Percentiles rank a stretch among this genome's conserved stretches.
These are phyloP conservation scores for Beauveria pseudobassiana DNA, from an alignment of 2,329 filamentous ascomycete genomes.

Conservation along the genomic window DNA sequence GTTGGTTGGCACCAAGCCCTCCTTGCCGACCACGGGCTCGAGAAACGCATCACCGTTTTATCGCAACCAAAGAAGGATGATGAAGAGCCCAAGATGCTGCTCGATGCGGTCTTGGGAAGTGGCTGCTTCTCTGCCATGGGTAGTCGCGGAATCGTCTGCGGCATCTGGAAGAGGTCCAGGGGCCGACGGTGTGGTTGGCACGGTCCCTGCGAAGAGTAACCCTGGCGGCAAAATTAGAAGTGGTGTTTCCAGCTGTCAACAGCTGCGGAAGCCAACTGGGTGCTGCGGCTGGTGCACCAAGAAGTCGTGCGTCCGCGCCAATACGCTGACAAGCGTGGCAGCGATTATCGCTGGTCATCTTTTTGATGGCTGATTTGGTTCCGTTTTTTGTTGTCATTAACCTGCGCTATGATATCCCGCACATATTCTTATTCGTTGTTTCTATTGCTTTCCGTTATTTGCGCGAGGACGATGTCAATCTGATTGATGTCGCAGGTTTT, in stretches of 20 bases:
- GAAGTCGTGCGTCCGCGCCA: constrained; percentile 42
- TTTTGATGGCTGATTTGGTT: background rate
- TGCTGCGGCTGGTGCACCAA: constrained; percentile 48
- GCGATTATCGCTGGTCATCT: background rate
- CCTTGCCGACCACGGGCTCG: constrained; percentile 55
- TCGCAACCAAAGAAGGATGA: constrained; percentile 58
- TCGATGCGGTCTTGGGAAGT: constrained; percentile 80
- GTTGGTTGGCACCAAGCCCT: constrained; percentile 52
- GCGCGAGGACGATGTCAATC: background rate
- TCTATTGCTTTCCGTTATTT: background rate
- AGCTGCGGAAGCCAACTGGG: constrained; percentile 46
- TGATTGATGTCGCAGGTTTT: background rate
- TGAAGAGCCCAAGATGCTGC: constrained; percentile 52
- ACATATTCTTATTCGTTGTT: background rate
- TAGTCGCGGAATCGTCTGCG: constrained; percentile 78
- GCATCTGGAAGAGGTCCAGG: constrained; percentile 73
- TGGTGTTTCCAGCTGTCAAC: constrained; percentile 57
- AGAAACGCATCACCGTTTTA: constrained; percentile 79
- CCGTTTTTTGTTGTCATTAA: background rate
- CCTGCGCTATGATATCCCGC: constrained; percentile 4
- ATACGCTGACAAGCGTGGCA: background rate
- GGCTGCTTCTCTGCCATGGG: constrained; percentile 80
- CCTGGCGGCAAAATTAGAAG: constrained; percentile 50
- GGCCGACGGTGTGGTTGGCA: constrained; percentile 47
- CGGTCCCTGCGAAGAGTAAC: constrained; percentile 43